Base-by-base conservation (phyloP, 768 basidiomycete genomes). In the Piloderma croceum region DNA sequence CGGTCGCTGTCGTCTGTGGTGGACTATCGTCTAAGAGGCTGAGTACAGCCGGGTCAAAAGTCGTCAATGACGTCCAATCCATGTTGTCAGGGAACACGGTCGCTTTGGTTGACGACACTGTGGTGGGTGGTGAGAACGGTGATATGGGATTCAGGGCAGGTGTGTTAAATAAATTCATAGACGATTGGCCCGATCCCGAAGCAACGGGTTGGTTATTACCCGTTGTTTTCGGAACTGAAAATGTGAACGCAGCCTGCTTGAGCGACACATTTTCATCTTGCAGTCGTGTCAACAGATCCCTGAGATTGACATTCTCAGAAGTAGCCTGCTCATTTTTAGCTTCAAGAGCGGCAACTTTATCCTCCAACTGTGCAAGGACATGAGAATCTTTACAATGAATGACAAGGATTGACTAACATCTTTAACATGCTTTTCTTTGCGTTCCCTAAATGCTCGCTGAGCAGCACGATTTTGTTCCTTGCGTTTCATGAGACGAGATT, bases 381-480 rank as follows among this genome's bases (percentile, higher is more conserved):
- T 24, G 32, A 19, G 34, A 12, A 19, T 19, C 2, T 24, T 39
- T 41, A 43, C 50, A 38, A 35, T 11, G 39, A 47, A 10, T 17
- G 27, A 31, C 23, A 7, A 20, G 7, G 15, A 31, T 24, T 45
- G 10, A 73, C 90, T 68, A 56, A 96, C 92, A 59, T 96, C 92
- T 58, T 90, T 91, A 49, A 98, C 90, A 60, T 96, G 92, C 54
- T 89, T 90, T 67, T 99, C 94, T 64, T 97, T 93, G 46, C 94
- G 76, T 62, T 98, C 96, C 41, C 94, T 72, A 70, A 99, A 99
- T 1, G 94, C 94, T 39, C 94, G 81, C 63, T 99, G 96, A 6
- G 94, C 94, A 3, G 92, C 91, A 41, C 94, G 74, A 53, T 99
- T 99, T 65, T 98, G 94, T 52, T 97, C 89, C 66, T 98, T 98